Base-by-base conservation (phyloP, 169 alveolate species). In the Sarcocystis neurona region DNA sequence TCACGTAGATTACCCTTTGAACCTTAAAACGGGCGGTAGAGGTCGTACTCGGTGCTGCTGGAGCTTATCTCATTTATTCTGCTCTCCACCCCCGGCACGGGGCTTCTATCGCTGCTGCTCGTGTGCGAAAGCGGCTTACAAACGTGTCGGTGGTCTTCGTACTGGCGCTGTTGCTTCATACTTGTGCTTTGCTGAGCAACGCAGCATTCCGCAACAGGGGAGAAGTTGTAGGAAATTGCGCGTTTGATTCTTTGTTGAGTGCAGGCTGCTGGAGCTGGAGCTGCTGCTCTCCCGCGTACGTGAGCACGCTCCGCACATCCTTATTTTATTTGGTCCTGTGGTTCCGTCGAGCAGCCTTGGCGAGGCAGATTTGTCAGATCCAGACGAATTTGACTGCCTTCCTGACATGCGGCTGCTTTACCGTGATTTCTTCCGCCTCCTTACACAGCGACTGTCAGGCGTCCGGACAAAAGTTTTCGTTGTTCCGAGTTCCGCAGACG, bases 401-500 rank as follows among this genome's bases (percentile, higher is more conserved):
- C 91, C 91, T 27, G 88, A 87, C 37, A 58, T 80, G 12, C 53
- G 32, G 20, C n/a, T 53, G 72, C 75, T 74, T 0, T 77, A 75
- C 48, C 75, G 43, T 4, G 79, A 75, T 10, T 87, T 87, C 87
- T 77, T 87, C 82, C 82, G 84, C 53, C 77, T 77, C 43, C 63
- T 87, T 27, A n/a, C 85, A 34, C 34, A 56, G 1, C 79, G 87
- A 23, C 80, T 79, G 39, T 23, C 46, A 10, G 91, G 91, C n/a
- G 77, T 75, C n/a, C 58, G 66, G 44, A 58, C 88, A 5, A 79
- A 56, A 1, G 84, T 87, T 46, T 50, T 87, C 23, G 48, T 87
- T 20, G 82, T 87, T 20, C 91, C 91, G 44, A 87, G 91, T 87
- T 41, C 84, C 58, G 56, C 82, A 48, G 91, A 87, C 60, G 87